Base-by-base conservation (phyloP, 1,139 yeast species). In the Kodamaea ohmeri region DNA sequence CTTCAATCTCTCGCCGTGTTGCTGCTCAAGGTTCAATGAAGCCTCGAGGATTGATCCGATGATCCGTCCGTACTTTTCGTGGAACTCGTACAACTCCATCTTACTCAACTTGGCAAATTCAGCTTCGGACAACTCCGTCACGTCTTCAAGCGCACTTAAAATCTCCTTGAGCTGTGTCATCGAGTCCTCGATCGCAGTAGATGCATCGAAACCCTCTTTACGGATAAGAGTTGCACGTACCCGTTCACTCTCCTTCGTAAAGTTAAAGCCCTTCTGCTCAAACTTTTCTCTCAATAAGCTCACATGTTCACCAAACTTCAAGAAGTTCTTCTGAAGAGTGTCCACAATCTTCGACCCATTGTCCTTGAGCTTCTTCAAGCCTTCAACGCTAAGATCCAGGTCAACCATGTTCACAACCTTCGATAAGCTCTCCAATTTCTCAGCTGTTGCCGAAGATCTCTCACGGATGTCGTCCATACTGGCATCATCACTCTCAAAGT, bases 401-500 rank as follows among this genome's bases (percentile, higher is more conserved):
- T 48, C 42, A 16, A 55, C 38, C 54, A 70, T 59, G 32, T 59
- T 56, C 4, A 57, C 40, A 17, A 46, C 39, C 14, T 47, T 42
- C 14, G 56, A 52, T 24, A 68, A 47, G 22, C 52, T 55, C 1
- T 40, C 28, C 45, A 53, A 57, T 35, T 53, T 53, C 3, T 40
- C 41, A 3, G 46, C 41, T 13, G 67, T 40, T 31, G 52, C 51
- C 2, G 48, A 42, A 14, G 57, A 46, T 44, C 61, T 66, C 1
- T 42, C 48, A 34, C 59, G 50, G 31, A 78, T 56, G 7, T 64
- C 74, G n/a, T 64, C 65, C 29, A 71, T 43, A 1, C 69, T 46
- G 1, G 87, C 75, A 21, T 65, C 67, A 40, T 79, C 85, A 38
- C 87, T 75, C 16, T 82, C 90, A 48, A 76, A 80, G 39, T 87